A percentile compares a stretch with the other conserved stretches of the same genome.
phyloP scores from a whole-genome alignment of 768 basidiomycete species.

The Phlebiopsis flavidoalba region DNA sequence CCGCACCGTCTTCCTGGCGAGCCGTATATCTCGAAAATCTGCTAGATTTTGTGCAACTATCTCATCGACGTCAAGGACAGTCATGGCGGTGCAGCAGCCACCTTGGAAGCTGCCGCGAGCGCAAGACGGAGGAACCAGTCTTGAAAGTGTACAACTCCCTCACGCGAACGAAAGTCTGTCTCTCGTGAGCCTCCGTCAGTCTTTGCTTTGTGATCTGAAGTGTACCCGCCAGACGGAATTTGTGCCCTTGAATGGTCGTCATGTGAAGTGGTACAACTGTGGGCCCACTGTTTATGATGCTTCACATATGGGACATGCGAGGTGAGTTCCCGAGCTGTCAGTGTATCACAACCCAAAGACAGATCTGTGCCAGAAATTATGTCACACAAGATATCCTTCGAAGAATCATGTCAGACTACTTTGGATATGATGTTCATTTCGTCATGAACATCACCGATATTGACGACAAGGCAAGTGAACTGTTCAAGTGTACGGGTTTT shows the following conservation, averaged over 20 bases:
- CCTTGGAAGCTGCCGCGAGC: conserved; percentile 44
- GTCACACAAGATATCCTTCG: conserved; percentile 91
- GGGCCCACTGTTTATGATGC: conserved; percentile 99
- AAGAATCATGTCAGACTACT: conserved; percentile 90
- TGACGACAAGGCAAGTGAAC: conserved; percentile 82
- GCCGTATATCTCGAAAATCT: background rate
- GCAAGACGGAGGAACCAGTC: conserved; percentile 50
- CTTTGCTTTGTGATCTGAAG: background rate
- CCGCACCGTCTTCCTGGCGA: background rate
- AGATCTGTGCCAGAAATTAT: conserved; percentile 66
- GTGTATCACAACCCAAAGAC: background rate
- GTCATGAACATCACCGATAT: conserved; percentile 99
- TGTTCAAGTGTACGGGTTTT: background rate
- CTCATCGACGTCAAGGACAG: background rate
- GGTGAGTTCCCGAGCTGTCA: conserved; percentile 43
- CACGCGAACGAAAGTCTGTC: conserved; percentile 77
- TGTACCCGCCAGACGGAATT: conserved; percentile 62
- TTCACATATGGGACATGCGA: conserved; percentile 97
- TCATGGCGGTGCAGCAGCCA: conserved; percentile 60
- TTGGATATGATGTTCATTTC: conserved; percentile 96
- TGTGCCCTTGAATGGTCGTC: conserved; percentile 57
- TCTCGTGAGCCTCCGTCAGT: conserved; percentile 10
- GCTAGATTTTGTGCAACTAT: background rate
- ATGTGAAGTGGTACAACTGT: conserved; percentile 98
- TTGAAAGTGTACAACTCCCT: conserved; percentile 91